Conservation (phyloP, 306 rosid species). For the Ziziphus jujuba region DNA sequence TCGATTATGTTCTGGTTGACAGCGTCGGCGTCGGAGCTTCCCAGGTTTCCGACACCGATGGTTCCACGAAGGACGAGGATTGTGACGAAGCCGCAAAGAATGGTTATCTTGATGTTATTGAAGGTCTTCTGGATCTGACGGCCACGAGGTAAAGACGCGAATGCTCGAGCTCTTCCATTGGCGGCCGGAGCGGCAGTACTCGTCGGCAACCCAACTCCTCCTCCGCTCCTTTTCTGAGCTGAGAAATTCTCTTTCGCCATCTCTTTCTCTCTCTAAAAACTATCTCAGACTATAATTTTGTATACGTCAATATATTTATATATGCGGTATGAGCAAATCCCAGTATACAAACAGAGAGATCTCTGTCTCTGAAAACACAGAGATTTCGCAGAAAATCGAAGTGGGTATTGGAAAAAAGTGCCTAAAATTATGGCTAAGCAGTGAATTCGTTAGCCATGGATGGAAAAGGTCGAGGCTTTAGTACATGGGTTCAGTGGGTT, state of each 20-base stretch:
- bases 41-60: constrained; percentile 73
- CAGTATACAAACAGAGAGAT: too few species aligned
- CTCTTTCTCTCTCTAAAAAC: constrained; percentile 5
- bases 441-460: too few species aligned
- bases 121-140: constrained; percentile 88
- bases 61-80: constrained; percentile 98
- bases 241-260: constrained; percentile 64
- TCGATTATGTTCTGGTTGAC: constrained; percentile 63
- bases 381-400: too few species aligned
- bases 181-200: constrained; percentile 29
- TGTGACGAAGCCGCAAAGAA: constrained; percentile 93
- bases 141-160: constrained; percentile 54
- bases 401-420: too few species aligned
- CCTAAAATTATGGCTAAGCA: too few species aligned
- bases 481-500: too few species aligned
- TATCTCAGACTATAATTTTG: too few species aligned
- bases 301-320: too few species aligned
- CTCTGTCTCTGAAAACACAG: too few species aligned
- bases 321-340: too few species aligned
- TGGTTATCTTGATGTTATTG: constrained; percentile 88
- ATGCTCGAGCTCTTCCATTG: constrained; percentile 29
- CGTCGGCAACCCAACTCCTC: constrained; percentile 33
- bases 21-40: constrained; percentile 66
- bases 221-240: constrained; percentile 48
- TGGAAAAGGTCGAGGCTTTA: too few species aligned